Percentiles rank a stretch among this genome's conserved stretches.
Conservation (phyloP, 345 rosid genomes). For the Luvunga scandens region DNA sequence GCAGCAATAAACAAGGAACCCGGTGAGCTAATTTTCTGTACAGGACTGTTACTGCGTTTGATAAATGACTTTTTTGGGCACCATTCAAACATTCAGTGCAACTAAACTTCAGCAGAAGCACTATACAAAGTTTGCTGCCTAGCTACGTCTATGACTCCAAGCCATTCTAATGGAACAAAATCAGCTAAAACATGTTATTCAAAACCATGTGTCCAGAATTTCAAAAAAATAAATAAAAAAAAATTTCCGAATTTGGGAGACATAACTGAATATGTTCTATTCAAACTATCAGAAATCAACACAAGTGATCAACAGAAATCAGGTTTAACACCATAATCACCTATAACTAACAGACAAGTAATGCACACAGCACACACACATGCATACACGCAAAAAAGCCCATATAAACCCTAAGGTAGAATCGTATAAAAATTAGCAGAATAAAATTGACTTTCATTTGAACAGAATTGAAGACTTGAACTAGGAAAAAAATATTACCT, state of each 20-base stretch:
- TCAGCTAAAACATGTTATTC: background rate
- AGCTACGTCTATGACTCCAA: background rate
- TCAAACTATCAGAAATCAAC: background rate
- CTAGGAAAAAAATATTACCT: constrained; percentile 40
- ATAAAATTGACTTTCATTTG: background rate
- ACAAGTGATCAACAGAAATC: background rate
- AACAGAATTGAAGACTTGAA: background rate
- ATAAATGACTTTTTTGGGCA: background rate
- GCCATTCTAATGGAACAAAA: background rate
- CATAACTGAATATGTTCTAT: background rate
- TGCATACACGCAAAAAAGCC: background rate
- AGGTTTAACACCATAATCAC: constrained; percentile 2
- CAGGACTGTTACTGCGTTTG: background rate
- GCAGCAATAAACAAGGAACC: background rate
- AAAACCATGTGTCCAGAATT: background rate
- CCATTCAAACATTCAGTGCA: background rate
- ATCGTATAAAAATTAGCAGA: background rate
- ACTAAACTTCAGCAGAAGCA: background rate
- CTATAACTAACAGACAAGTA: background rate
- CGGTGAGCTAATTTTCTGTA: background rate
- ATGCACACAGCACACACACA: background rate
- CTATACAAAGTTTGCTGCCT: background rate
- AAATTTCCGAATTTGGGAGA: background rate
- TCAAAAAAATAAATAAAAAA: background rate
- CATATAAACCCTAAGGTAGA: background rate